Evolutionary conservation across 768 basidiomycete genomes (phyloP).

Genomic region (Tricholoma terreum): DNA sequence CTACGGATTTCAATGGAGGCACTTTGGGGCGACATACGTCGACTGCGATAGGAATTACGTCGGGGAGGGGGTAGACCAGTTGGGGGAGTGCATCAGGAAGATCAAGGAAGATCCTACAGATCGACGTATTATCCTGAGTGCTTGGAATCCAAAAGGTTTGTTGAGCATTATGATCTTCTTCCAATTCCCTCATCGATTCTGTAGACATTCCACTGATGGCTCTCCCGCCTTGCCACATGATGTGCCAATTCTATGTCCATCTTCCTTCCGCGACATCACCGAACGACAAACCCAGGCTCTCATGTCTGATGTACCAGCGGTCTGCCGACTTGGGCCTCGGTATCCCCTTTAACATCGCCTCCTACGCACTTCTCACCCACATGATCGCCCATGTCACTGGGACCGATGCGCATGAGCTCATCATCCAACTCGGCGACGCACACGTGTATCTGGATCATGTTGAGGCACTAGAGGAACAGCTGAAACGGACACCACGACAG

Average conservation of each 20-base stretch:
- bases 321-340: conserved; percentile 97
- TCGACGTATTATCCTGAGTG: conserved; percentile 89
- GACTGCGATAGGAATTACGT: conserved; percentile 75
- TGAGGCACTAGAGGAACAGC: conserved; percentile 78
- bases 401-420: conserved; percentile 83
- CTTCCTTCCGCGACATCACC: conserved; percentile 59
- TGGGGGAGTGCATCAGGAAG: conserved; percentile 84
- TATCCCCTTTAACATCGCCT: conserved; percentile 99
- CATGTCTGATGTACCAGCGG: conserved; percentile 96
- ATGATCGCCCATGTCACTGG: conserved; percentile 94
- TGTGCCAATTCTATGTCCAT: conserved; percentile 98
- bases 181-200: not conserved
- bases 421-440: conserved; percentile 96
- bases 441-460: conserved; percentile 95
- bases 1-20: conserved; percentile 96
- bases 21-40: conserved; percentile 83
- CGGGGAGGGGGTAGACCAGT: conserved; percentile 89
- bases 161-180: conserved; percentile 7
- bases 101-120: conserved; percentile 93
- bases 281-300: conserved; percentile 63
- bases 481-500: conserved; percentile 69
- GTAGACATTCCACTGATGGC: conserved; percentile 93
- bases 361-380: conserved; percentile 94
- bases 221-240: conserved; percentile 96
- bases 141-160: conserved; percentile 97